Evolutionary conservation across 768 basidiomycete genomes (phyloP), one percentile per base, ranked within the genome.

Genomic region (Boletus tomentosulus): DNA sequence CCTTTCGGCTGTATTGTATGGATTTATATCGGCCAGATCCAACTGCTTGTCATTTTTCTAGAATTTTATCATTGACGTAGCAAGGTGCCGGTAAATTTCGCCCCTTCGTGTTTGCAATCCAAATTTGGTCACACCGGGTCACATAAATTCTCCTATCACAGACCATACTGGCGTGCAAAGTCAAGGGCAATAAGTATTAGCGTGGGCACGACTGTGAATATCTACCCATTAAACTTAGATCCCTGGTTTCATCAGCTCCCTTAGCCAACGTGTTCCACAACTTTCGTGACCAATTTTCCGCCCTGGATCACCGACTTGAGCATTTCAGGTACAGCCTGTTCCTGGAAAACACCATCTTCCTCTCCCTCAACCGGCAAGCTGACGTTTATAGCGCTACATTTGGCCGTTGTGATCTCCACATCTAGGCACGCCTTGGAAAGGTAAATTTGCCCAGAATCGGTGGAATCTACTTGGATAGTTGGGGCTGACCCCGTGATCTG

Each of bases 241-340:
- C 45, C 9, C 3, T 19, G 19, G 19, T 19, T 19, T 19, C 19
- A 19, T 19, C 19, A 4, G 24, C 19, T 12, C 27, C 27, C 34
- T 56, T 70, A 88, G 42, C 86, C 86, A 61, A 73, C 72, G 61
- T 98, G 96, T 70, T 98, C 94, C 9, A 98, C 89, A 27, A 97
- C 82, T 12, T 76, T 85, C 16, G 96, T 98, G 35, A 93, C 81
- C 54, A 98, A 73, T 71, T 89, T 96, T 11, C 96, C 95, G 57
- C 80, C 74, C 65, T 82, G 74, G 27, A 99, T 76, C 34, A 84
- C 79, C 19, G 90, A 91, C 78, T 83, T 92, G 71, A 99, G 77
- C 91, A 97, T 98, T 74, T 99, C 97, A 0, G 97, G 96, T 19
- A 99, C 75, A 1, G 96, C 79, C 58, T 85, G 84, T 70, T 99